Evolutionary conservation across 2,329 filamentous ascomycete genomes (phyloP), one percentile per base, ranked within the genome.

Genomic region (Curvularia lunata): DNA sequence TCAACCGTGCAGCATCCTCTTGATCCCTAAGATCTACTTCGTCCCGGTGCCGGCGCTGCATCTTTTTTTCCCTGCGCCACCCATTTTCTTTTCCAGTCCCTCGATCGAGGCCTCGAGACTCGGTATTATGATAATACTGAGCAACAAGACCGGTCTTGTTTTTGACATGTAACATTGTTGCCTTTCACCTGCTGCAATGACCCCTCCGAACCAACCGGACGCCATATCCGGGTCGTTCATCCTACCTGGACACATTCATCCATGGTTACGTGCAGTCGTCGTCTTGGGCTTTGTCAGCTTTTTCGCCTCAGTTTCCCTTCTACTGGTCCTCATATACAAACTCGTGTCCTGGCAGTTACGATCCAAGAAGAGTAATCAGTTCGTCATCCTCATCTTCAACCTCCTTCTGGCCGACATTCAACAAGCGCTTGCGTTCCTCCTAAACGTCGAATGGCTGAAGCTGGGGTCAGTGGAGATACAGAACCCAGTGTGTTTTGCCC

Each of bases 321-420:
- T 83, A 19, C 45, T 75, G 27, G 69, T 82, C 48, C 77, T 84
- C 54, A 77, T 73, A 27, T 83, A 80, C 66, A 78, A 80, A 27
- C 78, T 84, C 56, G 63, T 83, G 9, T 62, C 56, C 54, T 77
- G 75, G 75, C 69, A 71, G 40, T 65, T 71, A 54, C 73, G 72
- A 50, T 72, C 74, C 9, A 76, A 74, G 43, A 64, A 69, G 16
- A 74, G 67, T 63, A 90, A 90, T 63, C 88, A 91, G 72, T 89
- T 90, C 67, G 81, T 90, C 27, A 79, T 91, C 0, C 80, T 91
- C 4, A 88, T 91, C 56, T 85, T 89, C 71, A 91, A 91, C 70
- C 82, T 91, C 0, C 78, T 91, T 5, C 75, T 89, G 21, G 88
- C 88, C 57, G 88, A 91, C 65, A 82, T 89, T 54, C 85, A 88